Evolutionary conservation across 768 basidiomycete species (phyloP), one percentile per base, ranked within the genome.

Genomic region (Austroboletus festivus): DNA sequence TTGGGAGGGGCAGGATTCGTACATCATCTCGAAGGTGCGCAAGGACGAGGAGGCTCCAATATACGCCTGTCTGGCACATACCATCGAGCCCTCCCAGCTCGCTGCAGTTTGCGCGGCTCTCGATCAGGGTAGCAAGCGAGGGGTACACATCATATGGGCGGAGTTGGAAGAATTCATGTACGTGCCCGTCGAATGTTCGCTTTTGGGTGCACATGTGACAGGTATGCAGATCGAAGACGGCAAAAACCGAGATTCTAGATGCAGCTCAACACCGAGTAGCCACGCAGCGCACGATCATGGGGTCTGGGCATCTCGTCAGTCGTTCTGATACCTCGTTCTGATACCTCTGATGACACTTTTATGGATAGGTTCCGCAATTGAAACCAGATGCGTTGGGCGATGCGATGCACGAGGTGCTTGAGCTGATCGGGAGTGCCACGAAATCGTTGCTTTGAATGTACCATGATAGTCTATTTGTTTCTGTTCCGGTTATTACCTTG

Each of bases 131-230:
- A 54, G 46, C 5, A 48, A 22, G 31, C 52, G 46, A 10, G 61
- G 64, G 1, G 48, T 64, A 0, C 65, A 67, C 38, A 7, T 68
- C 21, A 34, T 68, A 1, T 67, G 67, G 67, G 65, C 62, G 0
- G 67, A 67, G 24, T 47, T 44, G 1, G 61, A 64, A 20, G 67
- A 67, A 23, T 67, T 68, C 37, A 49, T 67, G 65, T 67, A 21
- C 15, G 59, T 59, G 19, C 39, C 16, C 16, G 0, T 24, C 21
- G 34, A 5, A 6, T 33, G 31, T 18, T 39, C 12, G 5, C 5
- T 24, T 18, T 30, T 16, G 0, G 19, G 12, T 31, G 37, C 19
- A 15, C 26, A 13, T 3, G 4, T n/a, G 18, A 28, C 13, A 9
- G 30, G 2, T 13, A 12, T 1, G 3, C 52, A 67, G 65, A 50